phyloP scores from a whole-genome alignment of 805 yeast genomes.

The Lipomyces kockii region DNA sequence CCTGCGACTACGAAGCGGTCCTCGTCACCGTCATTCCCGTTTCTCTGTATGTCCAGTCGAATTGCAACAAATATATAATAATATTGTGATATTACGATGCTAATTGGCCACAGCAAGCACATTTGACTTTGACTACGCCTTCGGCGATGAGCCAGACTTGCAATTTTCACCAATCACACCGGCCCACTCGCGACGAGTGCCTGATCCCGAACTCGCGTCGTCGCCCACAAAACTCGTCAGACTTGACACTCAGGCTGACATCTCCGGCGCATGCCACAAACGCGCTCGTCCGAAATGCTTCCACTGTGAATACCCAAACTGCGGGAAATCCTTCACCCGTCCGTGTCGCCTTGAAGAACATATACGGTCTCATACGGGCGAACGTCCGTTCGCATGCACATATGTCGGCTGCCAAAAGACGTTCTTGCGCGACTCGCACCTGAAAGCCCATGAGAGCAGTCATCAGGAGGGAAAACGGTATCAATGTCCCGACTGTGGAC shows the following conservation, averaged over 20 bases:
- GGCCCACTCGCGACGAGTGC: background rate
- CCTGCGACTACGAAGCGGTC: background rate
- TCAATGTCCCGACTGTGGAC: constrained; percentile 67
- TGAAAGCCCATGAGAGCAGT: constrained; percentile 65
- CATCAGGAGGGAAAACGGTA: constrained; percentile 33
- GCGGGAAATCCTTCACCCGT: constrained; percentile 75
- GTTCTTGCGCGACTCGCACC: constrained; percentile 78
- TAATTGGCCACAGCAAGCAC: background rate
- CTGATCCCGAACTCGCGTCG: background rate
- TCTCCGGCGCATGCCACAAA: constrained; percentile 5
- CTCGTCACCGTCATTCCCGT: background rate
- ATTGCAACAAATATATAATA: background rate
- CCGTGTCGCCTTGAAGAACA: constrained; percentile 88
- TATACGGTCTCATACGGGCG: constrained; percentile 72
- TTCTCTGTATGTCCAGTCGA: background rate
- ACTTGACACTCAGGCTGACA: background rate
- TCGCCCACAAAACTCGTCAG: constrained; percentile 1
- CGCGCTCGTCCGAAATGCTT: constrained; percentile 61
- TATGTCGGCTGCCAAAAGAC: constrained; percentile 59
- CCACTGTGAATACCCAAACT: constrained; percentile 65
- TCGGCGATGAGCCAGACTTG: background rate
- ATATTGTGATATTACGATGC: background rate
- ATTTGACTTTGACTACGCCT: background rate
- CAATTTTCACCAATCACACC: background rate
- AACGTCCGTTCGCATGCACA: constrained; percentile 73